Percentiles rank a stretch among this genome's conserved stretches.
Evolutionary conservation across 768 basidiomycete genomes (phyloP).

Genomic region (Auricularia cornea): DNA sequence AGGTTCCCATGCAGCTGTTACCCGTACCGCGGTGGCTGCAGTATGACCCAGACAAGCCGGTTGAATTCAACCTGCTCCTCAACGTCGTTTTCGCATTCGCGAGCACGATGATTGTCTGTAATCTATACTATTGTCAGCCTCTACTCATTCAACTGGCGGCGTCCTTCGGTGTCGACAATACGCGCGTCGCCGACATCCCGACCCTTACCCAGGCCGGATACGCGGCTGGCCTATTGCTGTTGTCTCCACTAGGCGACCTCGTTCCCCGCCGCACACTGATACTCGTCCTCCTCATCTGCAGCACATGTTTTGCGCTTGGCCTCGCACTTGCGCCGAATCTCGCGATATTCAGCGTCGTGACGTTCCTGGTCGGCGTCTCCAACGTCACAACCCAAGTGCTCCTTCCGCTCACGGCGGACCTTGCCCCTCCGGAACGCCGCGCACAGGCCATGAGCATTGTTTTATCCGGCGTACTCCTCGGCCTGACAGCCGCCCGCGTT

Average conservation of each 20-base stretch:
- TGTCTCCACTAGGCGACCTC: conserved; percentile 79
- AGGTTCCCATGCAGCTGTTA: conserved; percentile 44
- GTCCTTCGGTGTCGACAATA: conserved; percentile 19
- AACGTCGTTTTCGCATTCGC: conserved; percentile 57
- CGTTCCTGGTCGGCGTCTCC: conserved; percentile 60
- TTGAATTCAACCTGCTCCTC: conserved; percentile 42
- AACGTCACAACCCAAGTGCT: conserved; percentile 50
- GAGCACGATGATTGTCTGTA: conserved; percentile 55
- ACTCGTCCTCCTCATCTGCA: conserved; percentile 46
- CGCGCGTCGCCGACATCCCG: conserved; percentile 20
- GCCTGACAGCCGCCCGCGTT: conserved; percentile 63
- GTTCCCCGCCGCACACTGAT: conserved; percentile 66
- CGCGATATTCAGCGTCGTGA: conserved; percentile 53
- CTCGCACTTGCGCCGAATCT: conserved; percentile 55
- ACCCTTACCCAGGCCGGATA: conserved; percentile 35
- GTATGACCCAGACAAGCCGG: conserved; percentile 42
- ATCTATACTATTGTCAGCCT: conserved; percentile 68
- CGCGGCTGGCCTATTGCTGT: conserved; percentile 60
- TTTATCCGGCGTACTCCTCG: conserved; percentile 45
- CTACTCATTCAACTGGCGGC: conserved; percentile 39
- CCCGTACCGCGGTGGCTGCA: conserved; percentile 52
- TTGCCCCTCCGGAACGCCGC: conserved; percentile 64
- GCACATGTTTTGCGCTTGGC: conserved; percentile 58
- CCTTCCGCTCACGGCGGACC: conserved; percentile 72
- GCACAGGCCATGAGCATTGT: conserved; percentile 67